Evolutionary conservation across 805 yeast genomes (phyloP), one percentile per base, ranked within the genome.

Genomic region (Vanderwaltozyma yarrowii): DNA sequence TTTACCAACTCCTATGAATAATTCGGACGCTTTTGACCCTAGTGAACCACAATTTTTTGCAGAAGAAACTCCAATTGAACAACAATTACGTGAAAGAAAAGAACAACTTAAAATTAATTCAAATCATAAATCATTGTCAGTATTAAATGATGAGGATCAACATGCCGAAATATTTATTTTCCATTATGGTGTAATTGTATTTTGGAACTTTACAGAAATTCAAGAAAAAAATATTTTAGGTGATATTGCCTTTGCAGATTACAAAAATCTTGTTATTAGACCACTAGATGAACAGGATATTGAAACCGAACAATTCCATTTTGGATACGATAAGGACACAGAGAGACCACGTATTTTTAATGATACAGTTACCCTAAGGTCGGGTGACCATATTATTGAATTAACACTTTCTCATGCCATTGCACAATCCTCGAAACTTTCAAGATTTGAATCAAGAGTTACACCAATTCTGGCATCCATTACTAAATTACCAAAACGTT

Each of bases 191-290:
- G 94, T 89, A 12, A 86, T 92, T n/a, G 96, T 92, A 16, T 88
- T 92, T 53, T 92, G 98, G 98, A 92, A 92, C 54, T 87, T 92
- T 50, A 77, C 89, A 2, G 96, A 87, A 54, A 68, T 74, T 7
- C 96, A 92, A 54, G 98, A 92, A 52, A 87, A 87, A 64, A 92
- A 89, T 51, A 76, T 92, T 15, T 69, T 92, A 39, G 97, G 96
- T 1, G 98, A 92, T 54, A 67, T 92, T 45, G 81, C 75, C 28
- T 72, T 72, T 51, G 68, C 71, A 15, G 70, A 68, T 23, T 65
- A 60, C 13, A 69, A 65, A 57, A 62, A 70, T 10, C 62, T 87
- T 17, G 73, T 82, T 20, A 66, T 81, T 3, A 71, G 83, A 37
- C 92, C 95, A 0, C 69, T 81, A 20, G 78, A 77, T 45, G 96